Percentiles rank a stretch among this genome's conserved stretches.
Conservation (phyloP, 225 moss, liverwort and hornwort species). For the Anthoceros angustus region DNA sequence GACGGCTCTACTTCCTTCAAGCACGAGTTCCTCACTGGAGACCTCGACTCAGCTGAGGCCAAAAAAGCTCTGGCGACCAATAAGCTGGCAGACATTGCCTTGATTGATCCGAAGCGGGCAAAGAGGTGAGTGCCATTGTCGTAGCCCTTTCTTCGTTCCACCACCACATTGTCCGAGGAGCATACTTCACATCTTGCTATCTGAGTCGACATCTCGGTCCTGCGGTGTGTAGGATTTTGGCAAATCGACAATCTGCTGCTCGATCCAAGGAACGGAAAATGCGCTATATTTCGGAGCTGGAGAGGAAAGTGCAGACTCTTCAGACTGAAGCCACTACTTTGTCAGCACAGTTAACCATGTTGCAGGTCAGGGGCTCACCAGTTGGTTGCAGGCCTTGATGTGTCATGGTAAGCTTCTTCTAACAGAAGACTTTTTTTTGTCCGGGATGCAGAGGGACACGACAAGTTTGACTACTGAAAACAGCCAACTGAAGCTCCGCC, state of each 20-base stretch:
- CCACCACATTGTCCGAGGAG: neutral
- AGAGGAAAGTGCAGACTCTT: constrained; percentile 63
- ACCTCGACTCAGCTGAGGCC: constrained; percentile 44
- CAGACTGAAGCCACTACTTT: constrained; percentile 76
- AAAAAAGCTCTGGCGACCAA: constrained; percentile 69
- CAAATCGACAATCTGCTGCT: constrained; percentile 67
- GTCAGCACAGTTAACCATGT: constrained; percentile 56
- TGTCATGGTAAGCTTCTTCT: neutral
- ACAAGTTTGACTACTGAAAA: constrained; percentile 63
- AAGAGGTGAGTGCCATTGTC: constrained; percentile 28
- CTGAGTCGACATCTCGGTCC: neutral
- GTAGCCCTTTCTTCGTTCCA: neutral
- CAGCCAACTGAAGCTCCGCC: constrained; percentile 55
- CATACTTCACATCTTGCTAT: neutral
- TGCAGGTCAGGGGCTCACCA: constrained; percentile 33
- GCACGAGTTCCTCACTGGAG: constrained; percentile 44
- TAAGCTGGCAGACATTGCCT: constrained; percentile 57
- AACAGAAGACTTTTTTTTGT: neutral
- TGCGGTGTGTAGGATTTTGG: constrained; percentile 38
- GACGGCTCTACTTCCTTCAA: constrained; percentile 56
- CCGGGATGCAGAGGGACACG: constrained; percentile 50
- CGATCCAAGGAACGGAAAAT: constrained; percentile 78
- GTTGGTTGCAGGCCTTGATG: neutral
- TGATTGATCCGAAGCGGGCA: constrained; percentile 64
- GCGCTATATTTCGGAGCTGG: constrained; percentile 73